These are phyloP conservation scores for Aspergillus campestris DNA, from an alignment of 495 filamentous ascomycete genomes.

Conservation along the genomic window DNA sequence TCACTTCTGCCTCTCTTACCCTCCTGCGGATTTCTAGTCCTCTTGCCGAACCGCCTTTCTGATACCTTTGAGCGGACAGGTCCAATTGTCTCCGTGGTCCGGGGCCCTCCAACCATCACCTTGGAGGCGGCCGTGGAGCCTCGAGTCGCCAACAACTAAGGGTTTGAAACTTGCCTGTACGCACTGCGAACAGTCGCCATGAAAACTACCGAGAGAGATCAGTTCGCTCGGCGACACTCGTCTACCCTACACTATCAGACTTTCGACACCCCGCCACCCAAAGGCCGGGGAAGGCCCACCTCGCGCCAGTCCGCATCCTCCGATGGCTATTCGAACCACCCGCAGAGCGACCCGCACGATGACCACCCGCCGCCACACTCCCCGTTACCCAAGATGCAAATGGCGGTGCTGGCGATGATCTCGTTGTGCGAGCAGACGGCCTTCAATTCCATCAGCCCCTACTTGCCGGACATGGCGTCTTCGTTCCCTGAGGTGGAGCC, in stretches of 20 bases:
- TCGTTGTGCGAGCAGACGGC: conserved; percentile 92
- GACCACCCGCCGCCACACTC: conserved; percentile 40
- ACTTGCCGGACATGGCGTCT: conserved; percentile 85
- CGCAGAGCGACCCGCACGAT: conserved; percentile 17
- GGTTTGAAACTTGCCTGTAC: not conserved
- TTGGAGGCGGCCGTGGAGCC: too few species aligned
- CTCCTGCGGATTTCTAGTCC: too few species aligned
- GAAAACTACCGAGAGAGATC: conserved; percentile 21
- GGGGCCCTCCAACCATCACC: too few species aligned
- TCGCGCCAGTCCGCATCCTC: conserved; percentile 40
- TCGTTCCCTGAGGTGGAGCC: conserved; percentile 72
- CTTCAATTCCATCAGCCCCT: conserved; percentile 92
- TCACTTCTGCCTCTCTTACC: too few species aligned
- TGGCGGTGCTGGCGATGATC: conserved; percentile 76
- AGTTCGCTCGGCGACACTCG: conserved; percentile 48
- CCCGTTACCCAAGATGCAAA: conserved; percentile 74
- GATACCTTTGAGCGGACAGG: too few species aligned
- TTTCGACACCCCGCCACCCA: conserved; percentile 84
- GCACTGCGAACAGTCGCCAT: conserved; percentile 5
- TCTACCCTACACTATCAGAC: conserved; percentile 85
- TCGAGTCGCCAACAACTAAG: too few species aligned
- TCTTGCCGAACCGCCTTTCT: too few species aligned
- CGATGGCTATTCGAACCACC: conserved; percentile 21
- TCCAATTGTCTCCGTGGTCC: too few species aligned
- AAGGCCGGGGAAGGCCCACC: conserved; percentile 58